Conservation (phyloP, 2,329 filamentous ascomycete species). For the Xylariaceae sp. region DNA sequence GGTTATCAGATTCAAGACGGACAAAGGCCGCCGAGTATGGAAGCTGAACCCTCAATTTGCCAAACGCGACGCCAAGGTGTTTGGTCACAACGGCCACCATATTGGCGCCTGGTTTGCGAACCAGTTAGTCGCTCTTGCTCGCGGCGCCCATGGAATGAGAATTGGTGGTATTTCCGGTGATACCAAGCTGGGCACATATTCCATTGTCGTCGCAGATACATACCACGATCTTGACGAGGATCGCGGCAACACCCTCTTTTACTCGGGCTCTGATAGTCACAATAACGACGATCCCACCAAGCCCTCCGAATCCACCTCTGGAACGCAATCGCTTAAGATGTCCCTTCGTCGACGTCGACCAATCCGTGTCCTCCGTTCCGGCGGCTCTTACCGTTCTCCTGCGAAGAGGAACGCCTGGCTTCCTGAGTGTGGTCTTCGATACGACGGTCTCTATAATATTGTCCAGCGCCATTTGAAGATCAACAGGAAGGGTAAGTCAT, state of each 20-base stretch:
- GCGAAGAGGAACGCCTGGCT: slow-evolving; percentile 9
- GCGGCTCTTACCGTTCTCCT: slow-evolving; percentile 5
- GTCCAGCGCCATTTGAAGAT: slow-evolving; percentile 2
- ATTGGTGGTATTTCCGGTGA: slow-evolving; percentile 22
- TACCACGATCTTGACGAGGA: slow-evolving; percentile 15
- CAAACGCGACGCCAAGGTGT: slow-evolving; percentile 13
- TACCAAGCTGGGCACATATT: slow-evolving; percentile 17
- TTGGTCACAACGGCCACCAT: slow-evolving; percentile 21
- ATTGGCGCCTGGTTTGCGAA: slow-evolving; percentile 23
- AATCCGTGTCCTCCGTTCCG: slow-evolving; percentile 25
- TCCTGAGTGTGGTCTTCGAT: slow-evolving; percentile 21
- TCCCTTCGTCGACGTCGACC: slow-evolving; percentile 11
- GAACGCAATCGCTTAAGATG: slow-evolving; percentile 18
- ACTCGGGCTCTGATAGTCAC: slow-evolving; percentile 16
- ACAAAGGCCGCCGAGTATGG: slow-evolving; percentile 10
- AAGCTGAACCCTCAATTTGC: slow-evolving; percentile 14
- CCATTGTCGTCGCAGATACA: slow-evolving; percentile 18
- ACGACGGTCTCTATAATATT: slow-evolving; percentile 25
- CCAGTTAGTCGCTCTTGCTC: slow-evolving; percentile 22
- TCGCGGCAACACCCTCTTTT: slow-evolving; percentile 9
- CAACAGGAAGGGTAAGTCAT: slow-evolving; percentile 15
- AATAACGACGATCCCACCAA: slow-evolving; percentile 6
- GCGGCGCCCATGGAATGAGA: slow-evolving; percentile 20
- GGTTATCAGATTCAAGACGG: slow-evolving; percentile 6
- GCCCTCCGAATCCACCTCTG: slow-evolving; percentile 11